These are phyloP conservation scores for Choanephora cucurbitarum DNA, from an alignment of 371 early-diverging fungal genomes.

Conservation along the genomic window DNA sequence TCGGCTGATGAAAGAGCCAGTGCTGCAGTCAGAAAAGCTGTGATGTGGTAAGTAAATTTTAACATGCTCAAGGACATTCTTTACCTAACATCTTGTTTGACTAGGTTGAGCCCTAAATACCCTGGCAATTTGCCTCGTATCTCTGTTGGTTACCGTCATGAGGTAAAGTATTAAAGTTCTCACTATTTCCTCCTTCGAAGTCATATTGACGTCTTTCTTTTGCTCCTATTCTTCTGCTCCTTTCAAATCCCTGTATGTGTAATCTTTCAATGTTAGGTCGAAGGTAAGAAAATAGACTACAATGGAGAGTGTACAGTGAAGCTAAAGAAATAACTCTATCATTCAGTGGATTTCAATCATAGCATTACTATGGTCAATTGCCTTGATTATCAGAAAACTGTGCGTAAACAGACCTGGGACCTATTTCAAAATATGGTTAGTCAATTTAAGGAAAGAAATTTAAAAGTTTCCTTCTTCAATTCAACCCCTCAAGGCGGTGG, in stretches of 20 bases:
- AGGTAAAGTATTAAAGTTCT: slow-evolving; percentile 43
- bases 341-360: slow-evolving; percentile 64
- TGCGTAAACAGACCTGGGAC: slow-evolving; percentile 62
- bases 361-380: slow-evolving; percentile 63
- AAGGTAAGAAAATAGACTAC: slow-evolving; percentile 44
- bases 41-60: slow-evolving; percentile 53
- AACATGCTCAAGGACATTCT: no score
- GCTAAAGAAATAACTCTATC: no score
- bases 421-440: slow-evolving; percentile 52
- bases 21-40: slow-evolving; percentile 70
- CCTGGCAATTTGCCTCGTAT: slow-evolving; percentile 76
- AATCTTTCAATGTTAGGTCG: slow-evolving; percentile 27
- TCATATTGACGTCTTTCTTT: slow-evolving; percentile 16
- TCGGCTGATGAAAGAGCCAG: slow-evolving; percentile 73
- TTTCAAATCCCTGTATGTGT: no score
- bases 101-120: slow-evolving; percentile 65
- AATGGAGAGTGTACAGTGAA: no score
- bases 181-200: not conserved
- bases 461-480: slow-evolving; percentile 75
- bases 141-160: slow-evolving; percentile 66
- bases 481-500: slow-evolving; percentile 92
- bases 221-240: slow-evolving; percentile 5
- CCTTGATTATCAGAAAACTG: slow-evolving; percentile 60
- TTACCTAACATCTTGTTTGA: slow-evolving; percentile 1
- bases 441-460: slow-evolving; percentile 50